Conservation (phyloP, 2,329 filamentous ascomycete species). For the Penicillium sp. region DNA sequence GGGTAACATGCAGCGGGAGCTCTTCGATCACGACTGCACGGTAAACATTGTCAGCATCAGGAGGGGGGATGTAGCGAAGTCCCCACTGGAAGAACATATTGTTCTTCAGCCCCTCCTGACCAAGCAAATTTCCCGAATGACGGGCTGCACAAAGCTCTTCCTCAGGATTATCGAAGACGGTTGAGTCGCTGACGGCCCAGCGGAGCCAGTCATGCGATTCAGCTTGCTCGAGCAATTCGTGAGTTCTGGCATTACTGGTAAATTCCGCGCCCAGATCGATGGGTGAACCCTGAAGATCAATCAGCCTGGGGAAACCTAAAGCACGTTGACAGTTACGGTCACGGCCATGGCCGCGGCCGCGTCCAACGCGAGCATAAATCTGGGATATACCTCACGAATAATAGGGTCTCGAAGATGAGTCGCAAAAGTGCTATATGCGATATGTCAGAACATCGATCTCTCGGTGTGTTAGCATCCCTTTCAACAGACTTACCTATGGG, state of each 20-base stretch:
- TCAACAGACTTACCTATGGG: background rate
- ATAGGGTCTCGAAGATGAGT: background rate
- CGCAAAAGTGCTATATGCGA: background rate
- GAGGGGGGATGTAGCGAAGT: slow-evolving; percentile 5
- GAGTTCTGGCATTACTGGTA: background rate
- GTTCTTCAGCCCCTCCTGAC: background rate
- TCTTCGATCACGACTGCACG: slow-evolving; percentile 7
- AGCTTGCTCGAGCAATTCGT: background rate
- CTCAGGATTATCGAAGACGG: background rate
- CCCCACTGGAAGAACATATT: slow-evolving; percentile 9
- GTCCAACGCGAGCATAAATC: background rate
- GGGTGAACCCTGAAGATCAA: background rate
- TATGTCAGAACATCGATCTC: background rate
- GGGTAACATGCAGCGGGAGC: background rate
- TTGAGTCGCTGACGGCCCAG: slow-evolving; percentile 4
- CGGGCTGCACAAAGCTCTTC: background rate
- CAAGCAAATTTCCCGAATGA: background rate
- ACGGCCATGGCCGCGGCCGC: background rate
- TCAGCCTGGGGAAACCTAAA: background rate
- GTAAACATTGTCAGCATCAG: background rate
- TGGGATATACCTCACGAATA: slow-evolving; percentile 1
- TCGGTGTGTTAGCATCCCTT: background rate
- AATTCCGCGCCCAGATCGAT: background rate
- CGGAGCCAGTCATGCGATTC: background rate
- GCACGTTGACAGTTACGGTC: background rate